Base-by-base conservation (phyloP, 257 asterid genomes). In the Rubia yunnanensis region DNA sequence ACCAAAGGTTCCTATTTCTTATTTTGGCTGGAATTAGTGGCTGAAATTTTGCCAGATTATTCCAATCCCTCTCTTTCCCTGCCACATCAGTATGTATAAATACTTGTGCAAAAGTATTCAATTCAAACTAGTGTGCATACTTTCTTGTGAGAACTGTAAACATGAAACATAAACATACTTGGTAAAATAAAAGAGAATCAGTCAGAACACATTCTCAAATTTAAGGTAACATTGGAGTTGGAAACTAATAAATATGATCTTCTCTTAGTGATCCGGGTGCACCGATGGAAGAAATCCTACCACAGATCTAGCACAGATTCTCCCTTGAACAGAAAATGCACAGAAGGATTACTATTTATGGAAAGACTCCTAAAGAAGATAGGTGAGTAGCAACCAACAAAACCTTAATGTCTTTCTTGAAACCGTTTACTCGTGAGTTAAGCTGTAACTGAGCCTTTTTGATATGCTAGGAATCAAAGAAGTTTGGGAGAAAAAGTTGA, bases 401-500 rank as follows among this genome's bases (percentile, higher is more conserved):
- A 44, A 20, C 24, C 44, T 23, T 7, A n/a, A 8, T 2, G 26
- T 24, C 22, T 60, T 62, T 35, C 20, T 20, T 31, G 13, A 41
- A 70, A 44, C 28, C 20, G 3, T 52, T 39, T 31, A 67, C 67
- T 52, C 11, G 17, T 44, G 52, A 13, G 20, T 10, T 54, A 9
- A 54, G 36, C 17, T 56, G 9, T 60, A 64, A 28, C 3, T 18
- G 46, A 4, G 11, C 41, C 15, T 7, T 18, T 39, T 30, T 64
- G 4, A 11, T 30, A 60, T 22, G 24, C 9, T 63, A 76, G 74
- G 69, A 49, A 49, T 72, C 59, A 49, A 7, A 52, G 72, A 63
- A 50, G 77, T 64, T 48, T 54, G 49, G 1, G 69, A 68, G 77
- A 72, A 63, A 60, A 77, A 77, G 59, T 2, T 53, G 59, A 69